Base-by-base conservation (phyloP, 139 green algal genomes). In the Tetradesmus obliquus region DNA sequence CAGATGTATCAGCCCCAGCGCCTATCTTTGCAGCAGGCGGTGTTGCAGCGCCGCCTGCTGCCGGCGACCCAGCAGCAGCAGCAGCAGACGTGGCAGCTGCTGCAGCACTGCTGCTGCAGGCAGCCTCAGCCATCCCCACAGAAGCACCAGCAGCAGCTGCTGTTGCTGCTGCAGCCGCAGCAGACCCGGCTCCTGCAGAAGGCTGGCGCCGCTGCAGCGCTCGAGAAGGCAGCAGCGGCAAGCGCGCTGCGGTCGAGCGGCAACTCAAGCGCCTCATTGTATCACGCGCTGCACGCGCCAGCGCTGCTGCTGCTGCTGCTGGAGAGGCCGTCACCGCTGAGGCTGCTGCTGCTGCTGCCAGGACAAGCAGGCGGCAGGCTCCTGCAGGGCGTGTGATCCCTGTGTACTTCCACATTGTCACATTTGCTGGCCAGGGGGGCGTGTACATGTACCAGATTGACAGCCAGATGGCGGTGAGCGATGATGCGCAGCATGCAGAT, bases 361-460 rank as follows among this genome's bases (percentile, higher is more conserved):
- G 66, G 17, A 24, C 17, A 3, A 76, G 66, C 66, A n/a, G 17
- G 17, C 66, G 66, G 66, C 66, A 76, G 12, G 66, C 66, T 4
- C 17, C 17, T n/a, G 12, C 15, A 24, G 17, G 66, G 5, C 66
- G 66, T 24, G n/a, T 4, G 7, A 24, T 76, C 15, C 5, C 66
- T 6, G 66, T 76, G 3, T 76, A 76, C 66, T 76, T 76, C 17
- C 66, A 76, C 17, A 76, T 76, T 19, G 66, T 76, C 3, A 76
- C 66, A 24, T 24, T 10, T 76, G 66, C 66, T 76, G 66, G 66
- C 66, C 66, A 76, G 17, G 66, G 66, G n/a, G 66, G 66, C 2
- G 66, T 76, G 17, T 76, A 76, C 66, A 76, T 76, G 17, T 76
- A 76, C 66, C 66, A 76, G 66, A 76, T 76, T 76, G 66, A 76